A percentile compares a stretch with the other conserved stretches of the same genome.
These are phyloP conservation scores for Penicillium corylophilum DNA, from an alignment of 2,329 filamentous ascomycete species.

Conservation along the genomic window DNA sequence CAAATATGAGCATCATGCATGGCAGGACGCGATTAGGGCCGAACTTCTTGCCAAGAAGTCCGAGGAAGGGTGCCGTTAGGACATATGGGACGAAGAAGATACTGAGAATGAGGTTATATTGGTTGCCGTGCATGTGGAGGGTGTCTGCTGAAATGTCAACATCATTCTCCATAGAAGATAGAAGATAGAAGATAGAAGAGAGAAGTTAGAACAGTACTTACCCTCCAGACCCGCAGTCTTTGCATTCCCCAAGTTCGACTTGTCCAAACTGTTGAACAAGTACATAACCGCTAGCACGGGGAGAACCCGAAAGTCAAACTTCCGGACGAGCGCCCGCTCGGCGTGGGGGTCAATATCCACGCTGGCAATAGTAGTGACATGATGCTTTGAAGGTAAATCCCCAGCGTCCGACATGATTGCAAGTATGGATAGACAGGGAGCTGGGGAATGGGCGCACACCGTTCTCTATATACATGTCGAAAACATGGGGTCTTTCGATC, in stretches of 20 bases:
- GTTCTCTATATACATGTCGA: neutral
- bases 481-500: neutral
- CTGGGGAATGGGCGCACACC: too few species aligned
- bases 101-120: constrained; percentile 29
- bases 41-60: constrained; percentile 28
- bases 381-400: constrained; percentile 10
- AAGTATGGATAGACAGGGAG: neutral
- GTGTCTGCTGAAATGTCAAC: constrained; percentile 16
- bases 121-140: constrained; percentile 23
- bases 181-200: too few species aligned
- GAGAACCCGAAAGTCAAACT: constrained; percentile 48
- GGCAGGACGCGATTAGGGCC: constrained; percentile 28
- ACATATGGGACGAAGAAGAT: constrained; percentile 32
- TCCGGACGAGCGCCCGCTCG: constrained; percentile 49
- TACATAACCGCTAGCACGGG: constrained; percentile 58
- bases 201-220: neutral
- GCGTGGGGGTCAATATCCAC: constrained; percentile 37
- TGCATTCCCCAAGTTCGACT: constrained; percentile 39
- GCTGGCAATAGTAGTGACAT: constrained; percentile 13
- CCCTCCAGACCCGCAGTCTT: constrained; percentile 27
- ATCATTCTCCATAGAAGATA: neutral
- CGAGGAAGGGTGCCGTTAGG: constrained; percentile 27
- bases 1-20: constrained; percentile 29
- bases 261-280: constrained; percentile 50
- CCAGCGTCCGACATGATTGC: constrained; percentile 5